A percentile compares a stretch with the other conserved stretches of the same genome.
Evolutionary conservation across 1,139 yeast genomes (phyloP).

Genomic region (Hyphopichia buzzinii): DNA sequence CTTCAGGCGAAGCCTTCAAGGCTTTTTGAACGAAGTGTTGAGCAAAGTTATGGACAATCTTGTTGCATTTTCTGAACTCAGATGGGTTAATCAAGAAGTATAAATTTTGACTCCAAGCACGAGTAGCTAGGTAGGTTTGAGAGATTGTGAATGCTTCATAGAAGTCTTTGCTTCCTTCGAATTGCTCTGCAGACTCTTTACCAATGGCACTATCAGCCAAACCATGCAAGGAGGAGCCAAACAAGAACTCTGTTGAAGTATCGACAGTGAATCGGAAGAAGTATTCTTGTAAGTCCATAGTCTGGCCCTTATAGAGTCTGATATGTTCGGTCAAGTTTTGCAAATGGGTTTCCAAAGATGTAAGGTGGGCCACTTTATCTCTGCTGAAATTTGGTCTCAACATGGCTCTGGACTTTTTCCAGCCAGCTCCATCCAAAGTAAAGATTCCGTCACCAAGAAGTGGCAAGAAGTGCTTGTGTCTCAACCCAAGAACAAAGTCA

Average conservation of each 20-base stretch:
- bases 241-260: slow-evolving; percentile 41
- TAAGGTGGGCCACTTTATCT: slow-evolving; percentile 50
- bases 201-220: slow-evolving; percentile 32
- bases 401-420: slow-evolving; percentile 56
- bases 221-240: slow-evolving; percentile 34
- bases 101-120: slow-evolving; percentile 28
- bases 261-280: slow-evolving; percentile 39
- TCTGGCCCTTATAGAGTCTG: slow-evolving; percentile 18
- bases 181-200: slow-evolving; percentile 15
- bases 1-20: slow-evolving; percentile 22
- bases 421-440: slow-evolving; percentile 52
- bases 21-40: slow-evolving; percentile 28
- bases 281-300: slow-evolving; percentile 35
- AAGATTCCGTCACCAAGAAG: slow-evolving; percentile 55
- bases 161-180: slow-evolving; percentile 20
- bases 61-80: slow-evolving; percentile 19
- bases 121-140: slow-evolving; percentile 26
- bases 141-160: slow-evolving; percentile 29
- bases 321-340: slow-evolving; percentile 35
- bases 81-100: slow-evolving; percentile 23
- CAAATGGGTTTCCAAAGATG: slow-evolving; percentile 42
- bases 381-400: slow-evolving; percentile 54
- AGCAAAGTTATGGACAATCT: slow-evolving; percentile 28
- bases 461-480: slow-evolving; percentile 38
- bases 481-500: slow-evolving; percentile 48